Base-by-base conservation (phyloP, 768 basidiomycete genomes). In the Austroboletus eburneus region DNA sequence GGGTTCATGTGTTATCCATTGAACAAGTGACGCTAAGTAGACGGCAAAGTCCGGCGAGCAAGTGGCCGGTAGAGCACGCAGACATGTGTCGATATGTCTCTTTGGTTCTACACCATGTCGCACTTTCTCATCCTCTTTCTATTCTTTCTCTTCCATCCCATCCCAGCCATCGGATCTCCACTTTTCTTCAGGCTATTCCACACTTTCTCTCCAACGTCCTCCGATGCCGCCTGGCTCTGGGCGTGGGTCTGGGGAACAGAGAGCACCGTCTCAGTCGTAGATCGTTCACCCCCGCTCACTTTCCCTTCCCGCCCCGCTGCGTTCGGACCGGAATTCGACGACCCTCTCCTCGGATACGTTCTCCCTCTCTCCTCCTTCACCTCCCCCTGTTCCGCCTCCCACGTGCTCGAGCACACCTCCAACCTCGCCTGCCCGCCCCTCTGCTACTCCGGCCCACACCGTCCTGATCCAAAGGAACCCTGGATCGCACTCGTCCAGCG, bases 401-500 rank as follows among this genome's bases (percentile, higher is more conserved):
- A 33, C 4, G 24, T 36, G 27, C 12, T 35, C 36, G 9, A 46
- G n/a, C n/a, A 38, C 10, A 8, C 30, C 4, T 48, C 56, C 1
- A 85, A 86, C 46, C 68, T 69, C 3, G 89, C 81, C 12, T 92
- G 89, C 58, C 86, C 89, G 5, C 66, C 72, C 3, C 72, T 91
- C 17, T 91, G 89, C 48, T 54, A 77, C 3, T 63, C 57, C 36
- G 83, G 83, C 1, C 68, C 74, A 3, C 61, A 78, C 49, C 65
- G 72, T 16, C 89, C 88, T 0, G 75, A 78, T 46, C 71, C 67
- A 18, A 72, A 75, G 12, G 89, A 91, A 46, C 72, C 81, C 9
- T 94, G 91, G 87, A 89, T 97, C 62, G 95, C 91, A 0, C 76
- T 97, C 41, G 84, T 96, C 0, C 87, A 95, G 64, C 74, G 95